Evolutionary conservation across 768 basidiomycete species (phyloP), one percentile per base, ranked within the genome.

Genomic region (Psilocybe subaeruginosa): DNA sequence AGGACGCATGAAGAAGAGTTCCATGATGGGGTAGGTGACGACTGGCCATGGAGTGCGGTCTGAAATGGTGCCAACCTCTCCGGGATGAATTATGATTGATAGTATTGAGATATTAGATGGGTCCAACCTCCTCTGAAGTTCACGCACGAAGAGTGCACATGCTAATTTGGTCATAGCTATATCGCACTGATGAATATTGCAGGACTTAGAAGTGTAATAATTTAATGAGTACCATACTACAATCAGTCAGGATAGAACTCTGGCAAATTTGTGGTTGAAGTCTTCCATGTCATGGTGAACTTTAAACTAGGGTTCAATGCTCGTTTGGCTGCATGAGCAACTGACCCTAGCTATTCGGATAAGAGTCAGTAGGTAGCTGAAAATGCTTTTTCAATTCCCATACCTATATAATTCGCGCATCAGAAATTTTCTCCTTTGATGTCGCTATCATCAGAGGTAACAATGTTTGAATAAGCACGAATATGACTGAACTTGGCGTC

Each of bases 101-200:
- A 72, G 68, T 49, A 79, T 77, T 7, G 72, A 66, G 39, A 70
- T 59, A 2, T 67, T 63, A 2, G 67, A 62, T 6, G 62, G 68
- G 37, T 77, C 73, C 16, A 85, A 69, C 27, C 67, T 77, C 11
- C 74, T 75, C 56, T 86, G 84, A 16, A 87, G 72, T 62, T 81
- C 78, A 23, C 74, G 75, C 0, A 76, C 76, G 51, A 77, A 84
- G 4, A 85, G 74, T 14, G 79, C 64, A 45, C 74, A 74, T 7
- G 78, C 77, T 37, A 87, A 71, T 66, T 87, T 86, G 30, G 82
- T 75, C 30, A 54, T 35, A 17, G 35, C 53, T 43, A 43, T 23
- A 14, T 37, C 7, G 23, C 6, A 27, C 5, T 17, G 7, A 50
- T 50, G 27, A 9, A 4, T 50, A 23, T 50, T 23, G 8, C 23